Base-by-base conservation (phyloP, 495 filamentous ascomycete species). In the Penicillium paxilli region DNA sequence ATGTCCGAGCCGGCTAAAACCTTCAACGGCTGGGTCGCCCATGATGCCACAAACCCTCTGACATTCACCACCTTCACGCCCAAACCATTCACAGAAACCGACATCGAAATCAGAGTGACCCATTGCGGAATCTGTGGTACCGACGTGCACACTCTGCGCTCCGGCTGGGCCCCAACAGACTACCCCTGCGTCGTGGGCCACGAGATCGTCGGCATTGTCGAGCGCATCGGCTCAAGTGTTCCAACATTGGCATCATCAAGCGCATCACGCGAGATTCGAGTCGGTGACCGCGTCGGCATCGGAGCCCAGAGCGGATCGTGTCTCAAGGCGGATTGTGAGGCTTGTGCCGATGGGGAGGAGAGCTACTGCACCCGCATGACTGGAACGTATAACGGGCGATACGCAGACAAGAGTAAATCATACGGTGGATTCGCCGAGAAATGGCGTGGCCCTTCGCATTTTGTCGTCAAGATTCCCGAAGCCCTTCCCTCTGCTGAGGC, bases 91-190 rank as follows among this genome's bases (percentile, higher is more conserved):
- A 80, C 85, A 21, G 83, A 88, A 59, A 87, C 80, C 54, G 90
- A 96, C 69, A 78, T 96, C 44, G 74, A 77, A 55, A 66, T 78
- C 53, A 41, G 59, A 41, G 50, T 96, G 56, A 80, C 88, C 1
- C 90, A 95, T 73, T 94, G 90, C 67, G 89, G 91, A 46, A 84
- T 96, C 60, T 95, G 91, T 70, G 90, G 88, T 25, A 80, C 79
- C 44, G 90, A 96, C 62, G 48, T 92, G 4, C 90, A 95, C 71
- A 88, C 84, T 17, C 74, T 96, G 5, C 76, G 83, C 37, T 86
- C 82, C 28, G 90, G 90, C 57, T 94, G 90, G 87, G 81, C 78
- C 0, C 79, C 79, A 45, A 82, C 87, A 6, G 65, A 79, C 30
- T 92, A 92, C 67, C 89, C 89, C 24, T 84, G 80, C 67, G 82